Base-by-base conservation (phyloP, 78 protist species). In the Planoprotostelium fungivorum region DNA sequence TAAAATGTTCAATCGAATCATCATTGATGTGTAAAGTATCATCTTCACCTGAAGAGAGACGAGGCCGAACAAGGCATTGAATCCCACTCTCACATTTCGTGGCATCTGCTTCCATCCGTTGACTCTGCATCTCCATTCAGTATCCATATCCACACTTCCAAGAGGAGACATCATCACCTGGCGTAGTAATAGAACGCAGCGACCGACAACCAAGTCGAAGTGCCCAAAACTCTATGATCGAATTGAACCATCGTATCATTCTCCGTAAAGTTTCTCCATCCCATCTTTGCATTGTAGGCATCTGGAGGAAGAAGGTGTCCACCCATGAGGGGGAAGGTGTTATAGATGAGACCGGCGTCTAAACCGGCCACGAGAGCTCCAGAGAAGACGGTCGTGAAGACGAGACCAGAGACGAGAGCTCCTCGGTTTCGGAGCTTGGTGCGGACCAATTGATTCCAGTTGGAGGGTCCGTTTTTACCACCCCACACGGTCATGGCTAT, bases 281-380 rank as follows among this genome's bases (percentile, higher is more conserved):
- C 63, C 34, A 94, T 88, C 28, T 91, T 90, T 37, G 87, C 87
- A 86, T 94, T 86, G 86, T 88, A 91, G 38, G 93, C 1, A 63
- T 97, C 97, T 1, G 38, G 87, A 0, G 97, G 96, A 0, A 92
- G 35, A 51, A 94, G 37, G 38, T 91, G 84, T 0, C 93, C 84
- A 35, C 96, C 98, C 98, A 98, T 97, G 0, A 36, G 29, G 34
- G 99, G 99, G 84, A 97, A 98, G 0, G 89, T 87, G 88, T 96
- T 96, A 94, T 96, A 97, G 29, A 96, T 37, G 28, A 91, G 83
- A 25, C 99, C 99, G n/a, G 99, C 99, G 83, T 97, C 98, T 37
- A 97, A 38, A 84, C 99, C 99, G 0, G 99, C 99, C 0, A 98
- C 99, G 23, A 97, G 95, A 0, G 99, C 99, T 83, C 96, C 95